A percentile compares a stretch with the other conserved stretches of the same genome.
Evolutionary conservation across 2,329 filamentous ascomycete genomes (phyloP).

Genomic region (Curvularia lunata): DNA sequence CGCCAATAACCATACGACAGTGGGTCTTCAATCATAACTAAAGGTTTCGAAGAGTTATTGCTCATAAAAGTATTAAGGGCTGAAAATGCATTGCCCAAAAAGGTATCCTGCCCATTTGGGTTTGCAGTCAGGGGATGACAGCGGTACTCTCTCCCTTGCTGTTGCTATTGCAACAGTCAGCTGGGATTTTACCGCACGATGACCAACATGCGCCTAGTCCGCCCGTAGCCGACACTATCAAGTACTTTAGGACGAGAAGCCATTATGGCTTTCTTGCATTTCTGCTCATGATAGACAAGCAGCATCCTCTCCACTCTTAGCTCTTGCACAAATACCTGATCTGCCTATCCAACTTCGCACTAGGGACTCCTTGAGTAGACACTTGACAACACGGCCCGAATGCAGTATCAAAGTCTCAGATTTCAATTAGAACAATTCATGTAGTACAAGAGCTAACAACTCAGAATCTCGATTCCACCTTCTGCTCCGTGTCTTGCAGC

Average conservation of each 20-base stretch:
- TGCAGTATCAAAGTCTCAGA: no score
- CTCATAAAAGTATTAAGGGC: not conserved
- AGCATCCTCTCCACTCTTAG: not conserved
- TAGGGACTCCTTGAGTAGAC: not conserved
- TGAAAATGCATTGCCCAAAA: not conserved
- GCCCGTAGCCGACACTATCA: no score
- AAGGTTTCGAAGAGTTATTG: not conserved
- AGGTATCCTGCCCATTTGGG: not conserved
- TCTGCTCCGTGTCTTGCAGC: constrained; percentile 73
- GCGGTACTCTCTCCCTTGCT: not conserved
- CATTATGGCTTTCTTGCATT: not conserved
- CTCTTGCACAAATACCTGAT: not conserved
- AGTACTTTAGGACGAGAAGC: not conserved
- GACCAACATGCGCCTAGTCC: no score
- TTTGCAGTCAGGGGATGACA: not conserved
- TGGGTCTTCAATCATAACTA: constrained; percentile 8
- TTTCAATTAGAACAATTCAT: not conserved
- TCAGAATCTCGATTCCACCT: constrained; percentile 74
- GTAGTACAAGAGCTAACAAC: not conserved
- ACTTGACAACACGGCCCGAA: not conserved
- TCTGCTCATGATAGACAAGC: not conserved
- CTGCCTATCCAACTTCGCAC: not conserved
- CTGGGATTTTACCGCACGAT: no score
- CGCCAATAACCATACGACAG: constrained; percentile 6
- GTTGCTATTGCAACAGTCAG: no score